Percentiles rank a stretch among this genome's conserved stretches.
phyloP scores from a whole-genome alignment of 2,329 filamentous ascomycete species.

The Colletotrichum costaricense region DNA sequence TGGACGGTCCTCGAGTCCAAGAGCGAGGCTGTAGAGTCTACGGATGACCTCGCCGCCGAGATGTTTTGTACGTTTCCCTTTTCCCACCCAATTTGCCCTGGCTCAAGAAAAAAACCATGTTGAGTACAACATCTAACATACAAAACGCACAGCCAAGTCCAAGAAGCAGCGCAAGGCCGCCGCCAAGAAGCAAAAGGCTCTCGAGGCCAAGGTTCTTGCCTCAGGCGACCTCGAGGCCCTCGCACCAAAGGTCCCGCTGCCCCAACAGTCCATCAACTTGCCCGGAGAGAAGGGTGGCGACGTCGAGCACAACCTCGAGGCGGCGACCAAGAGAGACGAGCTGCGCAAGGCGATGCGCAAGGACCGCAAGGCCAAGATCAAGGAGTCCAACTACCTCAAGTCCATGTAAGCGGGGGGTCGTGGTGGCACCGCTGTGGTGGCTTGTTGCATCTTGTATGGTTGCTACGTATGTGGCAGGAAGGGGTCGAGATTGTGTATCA shows the following conservation, averaged over 20 bases:
- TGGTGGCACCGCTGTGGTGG: not conserved
- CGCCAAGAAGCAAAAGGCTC: slow-evolving; percentile 69
- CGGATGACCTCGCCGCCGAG: slow-evolving; percentile 71
- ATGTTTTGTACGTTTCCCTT: slow-evolving; percentile 76
- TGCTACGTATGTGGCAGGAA: not conserved
- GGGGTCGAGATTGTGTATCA: slow-evolving; percentile 21
- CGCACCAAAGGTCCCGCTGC: slow-evolving; percentile 77
- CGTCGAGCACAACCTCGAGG: slow-evolving; percentile 57
- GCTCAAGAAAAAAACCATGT: not conserved
- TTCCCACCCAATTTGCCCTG: not conserved
- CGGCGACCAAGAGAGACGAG: slow-evolving; percentile 66
- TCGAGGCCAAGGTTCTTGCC: slow-evolving; percentile 70
- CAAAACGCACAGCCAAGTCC: slow-evolving; percentile 73
- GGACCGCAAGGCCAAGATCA: slow-evolving; percentile 81
- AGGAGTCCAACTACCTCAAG: slow-evolving; percentile 88
- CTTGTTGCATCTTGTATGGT: not conserved
- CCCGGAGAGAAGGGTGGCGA: slow-evolving; percentile 60
- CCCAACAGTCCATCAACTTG: slow-evolving; percentile 83
- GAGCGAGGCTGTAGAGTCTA: slow-evolving; percentile 62
- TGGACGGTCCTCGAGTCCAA: slow-evolving; percentile 77
- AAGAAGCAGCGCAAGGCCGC: slow-evolving; percentile 83
- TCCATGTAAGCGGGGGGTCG: slow-evolving; percentile 66
- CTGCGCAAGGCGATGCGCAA: slow-evolving; percentile 78
- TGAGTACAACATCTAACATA: not conserved
- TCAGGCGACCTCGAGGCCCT: slow-evolving; percentile 75